phyloP scores from a whole-genome alignment of 2,329 filamentous ascomycete genomes.

The Clarireedia monteithiana region DNA sequence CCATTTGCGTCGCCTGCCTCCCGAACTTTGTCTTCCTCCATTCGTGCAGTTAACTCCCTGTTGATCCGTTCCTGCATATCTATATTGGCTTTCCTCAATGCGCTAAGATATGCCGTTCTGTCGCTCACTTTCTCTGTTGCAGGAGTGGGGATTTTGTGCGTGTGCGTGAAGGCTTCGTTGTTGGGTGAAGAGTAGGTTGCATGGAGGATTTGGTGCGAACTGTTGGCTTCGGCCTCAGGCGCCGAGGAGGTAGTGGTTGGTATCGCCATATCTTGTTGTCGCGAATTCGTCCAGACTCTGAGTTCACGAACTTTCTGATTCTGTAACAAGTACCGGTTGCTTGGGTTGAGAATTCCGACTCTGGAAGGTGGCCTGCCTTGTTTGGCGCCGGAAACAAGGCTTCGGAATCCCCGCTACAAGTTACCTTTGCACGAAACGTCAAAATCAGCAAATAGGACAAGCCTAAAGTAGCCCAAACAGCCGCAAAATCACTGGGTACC shows the following conservation, averaged over 20 bases:
- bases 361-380: neutral
- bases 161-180: constrained; percentile 40
- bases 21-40: constrained; percentile 62
- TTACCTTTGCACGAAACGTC: neutral
- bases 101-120: constrained; percentile 51
- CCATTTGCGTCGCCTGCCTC: constrained; percentile 30
- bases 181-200: constrained; percentile 48
- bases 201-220: constrained; percentile 8
- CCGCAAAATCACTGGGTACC: neutral
- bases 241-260: constrained; percentile 1
- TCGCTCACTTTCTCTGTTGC: constrained; percentile 33
- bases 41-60: constrained; percentile 60
- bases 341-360: no score
- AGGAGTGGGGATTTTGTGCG: constrained; percentile 32
- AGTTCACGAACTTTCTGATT: neutral
- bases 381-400: constrained; percentile 1
- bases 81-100: constrained; percentile 49
- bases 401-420: neutral
- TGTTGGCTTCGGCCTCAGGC: neutral
- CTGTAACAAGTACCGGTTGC: no score
- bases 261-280: neutral
- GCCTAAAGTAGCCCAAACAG: neutral
- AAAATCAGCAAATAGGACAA: neutral
- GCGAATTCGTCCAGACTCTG: no score
- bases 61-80: constrained; percentile 62